Percentiles rank a stretch among this genome's conserved stretches.
These are phyloP conservation scores for Diaporthe australafricana DNA, from an alignment of 2,329 filamentous ascomycete species.

Conservation along the genomic window DNA sequence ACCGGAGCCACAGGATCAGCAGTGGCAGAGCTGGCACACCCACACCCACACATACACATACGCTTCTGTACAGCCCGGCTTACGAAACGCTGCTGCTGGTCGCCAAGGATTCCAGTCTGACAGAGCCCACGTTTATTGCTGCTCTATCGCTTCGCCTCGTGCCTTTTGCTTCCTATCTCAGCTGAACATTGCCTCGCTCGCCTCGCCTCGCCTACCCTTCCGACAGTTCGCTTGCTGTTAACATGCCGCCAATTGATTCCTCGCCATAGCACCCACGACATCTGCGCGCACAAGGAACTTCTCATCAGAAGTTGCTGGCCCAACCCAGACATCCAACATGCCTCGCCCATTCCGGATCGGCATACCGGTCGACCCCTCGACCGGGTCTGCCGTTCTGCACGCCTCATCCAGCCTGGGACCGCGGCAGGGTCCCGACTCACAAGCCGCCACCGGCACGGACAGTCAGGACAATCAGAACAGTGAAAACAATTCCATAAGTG, in stretches of 20 bases:
- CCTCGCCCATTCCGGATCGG: conserved; percentile 24
- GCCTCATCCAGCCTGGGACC: conserved; percentile 5
- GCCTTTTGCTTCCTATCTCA: conserved; percentile 5
- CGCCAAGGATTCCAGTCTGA: conserved; percentile 16
- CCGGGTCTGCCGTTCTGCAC: conserved; percentile 24
- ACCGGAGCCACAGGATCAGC: background rate
- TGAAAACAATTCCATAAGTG: background rate
- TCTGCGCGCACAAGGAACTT: background rate
- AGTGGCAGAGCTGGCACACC: conserved; percentile 19
- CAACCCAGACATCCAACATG: conserved; percentile 1
- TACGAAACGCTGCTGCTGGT: conserved; percentile 22
- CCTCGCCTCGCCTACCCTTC: background rate
- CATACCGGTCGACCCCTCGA: conserved; percentile 21
- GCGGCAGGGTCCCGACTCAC: conserved; percentile 14
- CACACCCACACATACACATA: background rate
- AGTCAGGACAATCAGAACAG: background rate
- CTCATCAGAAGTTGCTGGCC: background rate
- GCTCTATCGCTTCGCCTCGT: background rate
- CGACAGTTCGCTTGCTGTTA: conserved; percentile 4
- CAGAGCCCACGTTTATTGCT: background rate
- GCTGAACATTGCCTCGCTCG: background rate
- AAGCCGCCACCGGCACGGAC: background rate
- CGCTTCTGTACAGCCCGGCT: conserved; percentile 11
- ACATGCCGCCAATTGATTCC: conserved; percentile 29
- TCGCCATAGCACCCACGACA: conserved; percentile 11